These are phyloP conservation scores for Phialocephala subalpina DNA, from an alignment of 2,329 filamentous ascomycete genomes.

Conservation along the genomic window DNA sequence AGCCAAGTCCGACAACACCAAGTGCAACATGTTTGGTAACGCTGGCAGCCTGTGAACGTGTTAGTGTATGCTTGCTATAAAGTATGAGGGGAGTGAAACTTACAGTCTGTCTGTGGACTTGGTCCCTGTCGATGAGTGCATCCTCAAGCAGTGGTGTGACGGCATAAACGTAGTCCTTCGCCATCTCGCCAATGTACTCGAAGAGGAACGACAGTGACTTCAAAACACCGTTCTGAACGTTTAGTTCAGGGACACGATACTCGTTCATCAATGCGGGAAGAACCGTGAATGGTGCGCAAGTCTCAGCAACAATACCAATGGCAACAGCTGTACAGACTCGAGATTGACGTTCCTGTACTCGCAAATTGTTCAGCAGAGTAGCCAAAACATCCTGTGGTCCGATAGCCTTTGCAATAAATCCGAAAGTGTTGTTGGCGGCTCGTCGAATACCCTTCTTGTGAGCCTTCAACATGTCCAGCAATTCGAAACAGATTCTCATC, in stretches of 20 bases:
- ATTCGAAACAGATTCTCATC: conserved; percentile 99
- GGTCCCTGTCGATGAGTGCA: conserved; percentile 95
- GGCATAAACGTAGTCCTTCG: conserved; percentile 98
- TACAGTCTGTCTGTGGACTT: conserved; percentile 96
- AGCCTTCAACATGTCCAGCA: conserved; percentile 98
- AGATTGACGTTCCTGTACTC: conserved; percentile 96
- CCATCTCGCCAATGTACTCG: conserved; percentile 99
- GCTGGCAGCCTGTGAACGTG: not conserved
- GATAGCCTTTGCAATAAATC: conserved; percentile 99
- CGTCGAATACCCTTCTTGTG: conserved; percentile 99
- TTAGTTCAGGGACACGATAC: conserved; percentile 96
- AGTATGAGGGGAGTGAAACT: conserved; percentile 47
- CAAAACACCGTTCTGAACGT: conserved; percentile 97
- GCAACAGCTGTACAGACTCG: conserved; percentile 98
- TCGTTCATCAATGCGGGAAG: conserved; percentile 99
- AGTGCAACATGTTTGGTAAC: conserved; percentile 88
- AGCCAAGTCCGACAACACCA: conserved; percentile 95
- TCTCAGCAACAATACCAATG: conserved; percentile 98
- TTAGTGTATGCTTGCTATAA: not conserved
- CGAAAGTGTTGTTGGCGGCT: conserved; percentile 99
- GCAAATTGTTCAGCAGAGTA: conserved; percentile 93
- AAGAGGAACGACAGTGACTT: conserved; percentile 98
- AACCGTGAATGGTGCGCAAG: conserved; percentile 97
- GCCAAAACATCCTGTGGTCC: conserved; percentile 97
- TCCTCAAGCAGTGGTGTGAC: conserved; percentile 96